Conservation (phyloP, 805 yeast genomes). For the Diddensiella santjacobensis region DNA sequence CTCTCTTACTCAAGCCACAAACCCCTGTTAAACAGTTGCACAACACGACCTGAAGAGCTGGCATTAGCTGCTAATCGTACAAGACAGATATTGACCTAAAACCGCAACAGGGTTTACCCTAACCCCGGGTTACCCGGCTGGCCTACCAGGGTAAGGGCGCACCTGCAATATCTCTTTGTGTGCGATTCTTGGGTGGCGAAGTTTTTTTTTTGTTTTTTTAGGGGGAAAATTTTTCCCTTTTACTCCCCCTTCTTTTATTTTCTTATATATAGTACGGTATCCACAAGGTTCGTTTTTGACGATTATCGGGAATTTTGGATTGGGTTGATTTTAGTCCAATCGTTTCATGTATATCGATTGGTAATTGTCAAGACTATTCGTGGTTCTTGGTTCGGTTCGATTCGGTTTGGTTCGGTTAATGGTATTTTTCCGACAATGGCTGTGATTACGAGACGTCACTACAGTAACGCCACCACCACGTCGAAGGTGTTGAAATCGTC, state of each 20-base stretch:
- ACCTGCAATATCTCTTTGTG: neutral
- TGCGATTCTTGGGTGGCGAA: neutral
- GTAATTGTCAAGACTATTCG: neutral
- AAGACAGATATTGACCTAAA: neutral
- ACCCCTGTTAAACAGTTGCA: no score
- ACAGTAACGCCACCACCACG: slow-evolving; percentile 2
- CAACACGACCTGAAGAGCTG: neutral
- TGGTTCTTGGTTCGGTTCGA: no score
- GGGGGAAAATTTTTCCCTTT: neutral
- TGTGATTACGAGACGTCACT: slow-evolving; percentile 3
- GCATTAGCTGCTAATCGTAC: no score
- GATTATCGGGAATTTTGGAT: no score
- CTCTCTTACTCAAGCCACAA: no score
- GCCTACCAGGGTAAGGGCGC: no score
- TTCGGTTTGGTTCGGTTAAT: no score
- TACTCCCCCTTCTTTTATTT: neutral
- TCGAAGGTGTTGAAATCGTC: neutral
- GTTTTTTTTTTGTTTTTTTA: neutral
- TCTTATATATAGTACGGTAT: no score
- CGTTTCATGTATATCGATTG: neutral
- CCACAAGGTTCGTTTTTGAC: no score
- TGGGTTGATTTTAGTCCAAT: neutral
- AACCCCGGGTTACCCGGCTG: neutral
- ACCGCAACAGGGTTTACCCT: neutral
- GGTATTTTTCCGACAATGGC: neutral